phyloP scores from a whole-genome alignment of 805 yeast species.

The Hanseniaspora lindneri region DNA sequence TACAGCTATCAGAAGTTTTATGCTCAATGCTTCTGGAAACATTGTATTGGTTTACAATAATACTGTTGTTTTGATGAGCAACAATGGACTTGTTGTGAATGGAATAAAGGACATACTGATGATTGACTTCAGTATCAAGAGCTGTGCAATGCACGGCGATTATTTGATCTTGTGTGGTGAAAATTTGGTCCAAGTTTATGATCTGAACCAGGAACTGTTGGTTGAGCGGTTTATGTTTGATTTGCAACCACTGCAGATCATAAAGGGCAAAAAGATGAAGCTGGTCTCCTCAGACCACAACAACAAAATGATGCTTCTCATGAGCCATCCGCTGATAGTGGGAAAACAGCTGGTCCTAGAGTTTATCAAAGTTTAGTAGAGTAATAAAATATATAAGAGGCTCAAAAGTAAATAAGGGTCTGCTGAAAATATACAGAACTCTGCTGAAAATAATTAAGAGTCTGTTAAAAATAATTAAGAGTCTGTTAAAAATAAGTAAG shows the following conservation, averaged over 20 bases:
- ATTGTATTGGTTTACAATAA: constrained; percentile 57
- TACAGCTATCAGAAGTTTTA: constrained; percentile 52
- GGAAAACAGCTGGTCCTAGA: constrained; percentile 46
- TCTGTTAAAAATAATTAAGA: too few species aligned
- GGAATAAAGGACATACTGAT: constrained; percentile 32
- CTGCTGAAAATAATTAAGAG: too few species aligned
- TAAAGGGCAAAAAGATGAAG: constrained; percentile 56
- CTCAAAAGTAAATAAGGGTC: too few species aligned
- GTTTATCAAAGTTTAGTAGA: constrained; percentile 61
- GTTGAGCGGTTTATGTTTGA: constrained; percentile 29
- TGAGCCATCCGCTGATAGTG: constrained; percentile 55
- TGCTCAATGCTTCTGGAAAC: constrained; percentile 41
- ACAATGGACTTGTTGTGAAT: constrained; percentile 41
- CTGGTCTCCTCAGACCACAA: constrained; percentile 32
- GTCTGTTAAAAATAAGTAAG: too few species aligned
- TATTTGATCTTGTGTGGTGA: constrained; percentile 46
- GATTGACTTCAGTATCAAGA: constrained; percentile 33
- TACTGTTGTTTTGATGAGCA: constrained; percentile 55
- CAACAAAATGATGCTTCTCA: constrained; percentile 32
- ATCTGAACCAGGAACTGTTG: constrained; percentile 37
- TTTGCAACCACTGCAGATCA: constrained; percentile 48
- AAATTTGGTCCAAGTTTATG: constrained; percentile 60
- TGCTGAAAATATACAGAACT: too few species aligned
- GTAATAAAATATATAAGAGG: too few species aligned
- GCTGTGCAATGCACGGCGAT: constrained; percentile 35